A percentile compares a stretch with the other conserved stretches of the same genome.
phyloP scores from a whole-genome alignment of 495 filamentous ascomycete genomes.

The Monascus purpureus region DNA sequence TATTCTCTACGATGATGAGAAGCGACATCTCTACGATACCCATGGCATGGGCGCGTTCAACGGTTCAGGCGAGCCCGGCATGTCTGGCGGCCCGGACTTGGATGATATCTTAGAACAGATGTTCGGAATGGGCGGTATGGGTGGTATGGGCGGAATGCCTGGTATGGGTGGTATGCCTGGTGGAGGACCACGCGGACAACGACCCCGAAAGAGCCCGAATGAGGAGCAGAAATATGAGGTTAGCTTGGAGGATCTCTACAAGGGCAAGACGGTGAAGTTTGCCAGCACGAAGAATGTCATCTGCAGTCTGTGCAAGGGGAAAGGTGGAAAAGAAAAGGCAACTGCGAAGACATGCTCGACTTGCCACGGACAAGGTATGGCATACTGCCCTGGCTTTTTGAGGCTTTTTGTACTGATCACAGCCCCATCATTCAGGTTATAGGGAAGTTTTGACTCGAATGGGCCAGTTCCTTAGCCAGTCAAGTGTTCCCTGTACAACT shows the following conservation, averaged over 20 bases:
- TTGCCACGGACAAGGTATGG: conserved; percentile 58
- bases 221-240: conserved; percentile 88
- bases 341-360: conserved; percentile 72
- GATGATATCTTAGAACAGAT: conserved; percentile 88
- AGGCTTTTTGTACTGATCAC: conserved; percentile 4
- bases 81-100: conserved; percentile 60
- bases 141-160: conserved; percentile 37
- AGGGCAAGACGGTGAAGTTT: conserved; percentile 96
- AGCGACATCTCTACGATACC: conserved; percentile 77
- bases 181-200: conserved; percentile 35
- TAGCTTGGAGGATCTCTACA: conserved; percentile 85
- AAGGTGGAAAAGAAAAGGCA: conserved; percentile 82
- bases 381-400: neutral
- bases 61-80: conserved; percentile 46
- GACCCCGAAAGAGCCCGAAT: conserved; percentile 58
- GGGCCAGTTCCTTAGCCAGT: conserved; percentile 69
- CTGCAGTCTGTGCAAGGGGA: conserved; percentile 75
- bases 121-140: conserved; percentile 51
- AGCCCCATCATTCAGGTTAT: conserved; percentile 27
- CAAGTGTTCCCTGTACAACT: conserved; percentile 54
- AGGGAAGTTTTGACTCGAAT: conserved; percentile 60
- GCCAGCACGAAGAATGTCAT: conserved; percentile 84
- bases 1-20: conserved; percentile 91
- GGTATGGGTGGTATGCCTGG: conserved; percentile 34
- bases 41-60: conserved; percentile 96